phyloP scores from a whole-genome alignment of 176 grass and related monocot species.

The Lolium rigidum region DNA sequence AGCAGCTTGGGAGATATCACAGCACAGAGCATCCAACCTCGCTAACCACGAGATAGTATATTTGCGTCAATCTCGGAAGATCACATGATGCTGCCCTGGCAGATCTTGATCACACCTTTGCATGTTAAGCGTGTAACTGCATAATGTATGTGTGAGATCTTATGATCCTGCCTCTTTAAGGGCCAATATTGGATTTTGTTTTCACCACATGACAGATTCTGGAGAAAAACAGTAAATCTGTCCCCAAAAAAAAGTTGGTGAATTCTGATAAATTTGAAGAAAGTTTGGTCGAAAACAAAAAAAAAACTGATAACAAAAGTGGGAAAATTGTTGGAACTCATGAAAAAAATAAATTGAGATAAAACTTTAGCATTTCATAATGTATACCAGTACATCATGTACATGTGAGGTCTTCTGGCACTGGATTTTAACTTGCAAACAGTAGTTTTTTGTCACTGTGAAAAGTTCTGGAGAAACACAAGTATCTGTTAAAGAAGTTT shows the following conservation, averaged over 20 bases:
- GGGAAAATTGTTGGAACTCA: no score
- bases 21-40: not conserved
- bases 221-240: not conserved
- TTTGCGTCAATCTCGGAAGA: not conserved
- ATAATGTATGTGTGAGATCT: not conserved
- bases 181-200: not conserved
- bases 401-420: no score
- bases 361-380: no score
- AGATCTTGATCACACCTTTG: not conserved
- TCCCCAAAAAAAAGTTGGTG: not conserved
- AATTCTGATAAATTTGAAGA: not conserved
- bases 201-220: not conserved
- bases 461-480: no score
- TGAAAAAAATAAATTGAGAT: no score
- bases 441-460: no score
- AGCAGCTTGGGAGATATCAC: constrained; percentile 3
- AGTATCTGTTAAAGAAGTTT: no score
- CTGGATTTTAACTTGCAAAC: no score
- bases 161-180: not conserved
- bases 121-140: not conserved
- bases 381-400: no score
- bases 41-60: not conserved
- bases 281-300: not conserved
- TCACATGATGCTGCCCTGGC: not conserved
- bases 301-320: no score